Base-by-base conservation (phyloP, 2,329 filamentous ascomycete genomes). In the Arachnopeziza araneosa region DNA sequence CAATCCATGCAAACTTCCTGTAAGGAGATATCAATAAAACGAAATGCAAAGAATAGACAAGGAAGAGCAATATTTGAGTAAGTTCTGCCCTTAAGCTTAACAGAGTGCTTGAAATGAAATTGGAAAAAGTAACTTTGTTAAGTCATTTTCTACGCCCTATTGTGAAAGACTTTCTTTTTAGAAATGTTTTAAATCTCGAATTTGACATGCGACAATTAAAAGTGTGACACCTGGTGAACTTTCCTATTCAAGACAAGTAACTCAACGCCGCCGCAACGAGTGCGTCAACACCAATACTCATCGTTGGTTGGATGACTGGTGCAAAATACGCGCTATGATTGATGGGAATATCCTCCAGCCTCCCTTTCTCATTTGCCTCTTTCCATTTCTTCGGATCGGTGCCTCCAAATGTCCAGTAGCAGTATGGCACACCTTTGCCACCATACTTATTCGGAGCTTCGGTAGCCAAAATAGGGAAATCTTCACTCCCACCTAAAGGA, bases 311-410 rank as follows among this genome's bases (percentile, higher is more conserved):
- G 24, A 87, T 77, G 0, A 78, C 79, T 5, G 84, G 84, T 32
- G 80, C 80, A 72, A 87, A 88, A 57, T 78, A 76, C 0, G 82
- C 78, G 60, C 78, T 82, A 68, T 88, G 85, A 64, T 87, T 87
- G 0, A 79, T 78, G 0, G 85, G 80, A 14, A 69, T 32, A 48
- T 60, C 58, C 32, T 63, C 63, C 52, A 64, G 24, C 19, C 52
- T 61, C 3, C 61, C 65, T 5, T 32, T 53, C 30, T 63, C 55
- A 50, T 55, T 56, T 17, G 58, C 59, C 19, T 64, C 61, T 49
- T 60, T 53, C 24, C 56, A 63, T 10, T 51, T 56, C 55, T 61
- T 54, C 1, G 56, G 14, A 86, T 77, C 64, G 14, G 55, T 56
- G 79, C 79, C 63, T 77, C 73, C 61, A 76, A 70, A 60, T 63